Evolutionary conservation across 1,139 yeast genomes (phyloP).

Genomic region (Scheffersomyces cryptocercus): DNA sequence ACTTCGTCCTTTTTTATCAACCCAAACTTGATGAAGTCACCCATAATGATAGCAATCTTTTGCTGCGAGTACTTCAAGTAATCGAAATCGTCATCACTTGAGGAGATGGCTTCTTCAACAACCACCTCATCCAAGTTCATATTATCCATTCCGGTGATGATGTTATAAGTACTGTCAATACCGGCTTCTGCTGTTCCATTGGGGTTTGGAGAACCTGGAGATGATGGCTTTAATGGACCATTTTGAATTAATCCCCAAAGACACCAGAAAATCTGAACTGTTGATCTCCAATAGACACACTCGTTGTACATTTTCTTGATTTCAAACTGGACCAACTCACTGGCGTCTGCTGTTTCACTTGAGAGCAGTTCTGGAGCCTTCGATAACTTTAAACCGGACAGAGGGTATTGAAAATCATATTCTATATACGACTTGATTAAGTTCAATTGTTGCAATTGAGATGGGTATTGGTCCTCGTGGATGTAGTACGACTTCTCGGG

Average conservation of each 20-base stretch:
- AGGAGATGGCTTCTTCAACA: conserved; percentile 36
- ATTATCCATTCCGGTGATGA: conserved; percentile 35
- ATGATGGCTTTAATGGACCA: conserved; percentile 37
- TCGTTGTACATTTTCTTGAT: conserved; percentile 63
- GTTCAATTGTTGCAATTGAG: conserved; percentile 64
- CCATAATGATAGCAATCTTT: conserved; percentile 71
- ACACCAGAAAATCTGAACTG: conserved; percentile 81
- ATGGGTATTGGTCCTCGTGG: conserved; percentile 62
- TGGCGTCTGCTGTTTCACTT: conserved; percentile 18
- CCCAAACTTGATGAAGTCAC: conserved; percentile 70
- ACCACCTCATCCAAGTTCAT: conserved; percentile 26
- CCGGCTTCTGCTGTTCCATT: conserved; percentile 26
- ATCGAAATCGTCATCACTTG: conserved; percentile 73
- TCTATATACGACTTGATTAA: conserved; percentile 73
- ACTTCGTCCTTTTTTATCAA: conserved; percentile 42
- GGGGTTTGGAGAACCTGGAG: conserved; percentile 5
- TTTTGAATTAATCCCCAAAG: conserved; percentile 89
- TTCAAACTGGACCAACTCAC: conserved; percentile 47
- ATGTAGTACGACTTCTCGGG: conserved; percentile 60
- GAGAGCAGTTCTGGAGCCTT: conserved; percentile 12
- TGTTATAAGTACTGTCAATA: conserved; percentile 41
- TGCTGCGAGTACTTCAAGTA: conserved; percentile 75
- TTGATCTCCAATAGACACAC: conserved; percentile 75
- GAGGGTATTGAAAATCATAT: conserved; percentile 45
- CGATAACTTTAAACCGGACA: conserved; percentile 29